phyloP scores from a whole-genome alignment of 1,139 yeast species.

The Blastobotrys serpentis region DNA sequence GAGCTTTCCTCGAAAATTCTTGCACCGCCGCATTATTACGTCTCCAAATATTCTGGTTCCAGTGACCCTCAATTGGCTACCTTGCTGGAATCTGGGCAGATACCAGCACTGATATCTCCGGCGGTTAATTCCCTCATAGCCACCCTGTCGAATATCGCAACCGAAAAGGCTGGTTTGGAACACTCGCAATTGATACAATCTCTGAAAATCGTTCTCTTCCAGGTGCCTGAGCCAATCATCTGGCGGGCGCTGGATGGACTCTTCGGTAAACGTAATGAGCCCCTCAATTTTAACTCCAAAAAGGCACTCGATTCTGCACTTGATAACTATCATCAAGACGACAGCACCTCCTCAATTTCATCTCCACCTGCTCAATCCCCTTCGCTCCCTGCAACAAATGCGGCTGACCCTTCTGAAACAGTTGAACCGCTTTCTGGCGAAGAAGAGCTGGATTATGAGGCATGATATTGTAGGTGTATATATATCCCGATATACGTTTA shows the following conservation, averaged over 20 bases:
- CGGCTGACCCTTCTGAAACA: background rate
- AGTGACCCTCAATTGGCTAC: slow-evolving; percentile 18
- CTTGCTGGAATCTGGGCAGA: slow-evolving; percentile 22
- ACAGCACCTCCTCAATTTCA: background rate
- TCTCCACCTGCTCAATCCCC: background rate
- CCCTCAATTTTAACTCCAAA: slow-evolving; percentile 19
- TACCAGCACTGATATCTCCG: slow-evolving; percentile 26
- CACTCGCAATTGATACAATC: slow-evolving; percentile 14
- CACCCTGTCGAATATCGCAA: slow-evolving; percentile 15
- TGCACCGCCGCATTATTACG: slow-evolving; percentile 25
- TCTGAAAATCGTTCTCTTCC: slow-evolving; percentile 22
- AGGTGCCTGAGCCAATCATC: slow-evolving; percentile 26
- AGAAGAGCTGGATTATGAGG: slow-evolving; percentile 1
- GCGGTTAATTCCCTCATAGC: slow-evolving; percentile 25
- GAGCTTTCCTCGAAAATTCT: slow-evolving; percentile 25
- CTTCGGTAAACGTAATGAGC: slow-evolving; percentile 21
- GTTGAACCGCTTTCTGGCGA: background rate
- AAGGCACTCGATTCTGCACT: slow-evolving; percentile 4
- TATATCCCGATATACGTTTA: background rate
- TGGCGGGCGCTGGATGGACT: slow-evolving; percentile 27
- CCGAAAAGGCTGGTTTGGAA: background rate
- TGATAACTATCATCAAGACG: background rate
- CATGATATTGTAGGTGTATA: background rate
- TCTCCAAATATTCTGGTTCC: slow-evolving; percentile 19
- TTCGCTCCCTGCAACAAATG: too few relatives aligned